Evolutionary conservation across 495 filamentous ascomycete species (phyloP), one percentile per base, ranked within the genome.

Genomic region (Lasiosphaeria miniovina): DNA sequence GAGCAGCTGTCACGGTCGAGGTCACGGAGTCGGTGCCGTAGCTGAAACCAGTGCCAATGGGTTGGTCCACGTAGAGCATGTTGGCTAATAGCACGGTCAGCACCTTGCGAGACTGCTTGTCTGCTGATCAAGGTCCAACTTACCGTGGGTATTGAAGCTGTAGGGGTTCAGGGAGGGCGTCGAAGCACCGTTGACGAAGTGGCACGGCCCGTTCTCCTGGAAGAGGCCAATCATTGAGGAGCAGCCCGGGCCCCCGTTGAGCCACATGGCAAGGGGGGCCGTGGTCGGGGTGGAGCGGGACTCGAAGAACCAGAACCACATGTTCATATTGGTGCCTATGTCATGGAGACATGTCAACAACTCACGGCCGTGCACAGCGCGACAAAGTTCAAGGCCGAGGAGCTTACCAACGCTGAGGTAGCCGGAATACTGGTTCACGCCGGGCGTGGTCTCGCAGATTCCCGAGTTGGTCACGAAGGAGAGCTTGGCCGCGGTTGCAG

Each of bases 191-290:
- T 58, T 66, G 35, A 33, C 36, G 9, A 60, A 55, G 14, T 65
- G 65, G 56, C 85, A 88, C n/a, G 85, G 85, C 0, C 84, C 84
- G n/a, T 78, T 68, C 61, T 86, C 77, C 70, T 88, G 81, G 60
- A 88, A 87, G 12, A 89, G 67, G 1, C 86, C 87, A 60, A 88
- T 84, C 54, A 86, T 68, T 3, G 81, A 85, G 58, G 85, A 78
- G 55, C 65, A 71, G 50, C 79, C 84, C 10, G 84, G 84, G 4
- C 84, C 84, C 35, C 84, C 84, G 65, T 84, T 83, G 35, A 87
- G 71, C 84, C 84, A 87, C 40, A 87, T 73, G 0, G 82, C 81
- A 4, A 86, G 68, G 5, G 85, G 84, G 0, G 82, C 78, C 60
- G 78, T 76, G 52, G 76, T 59, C 4, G 84, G 80, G 54, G 82